These are phyloP conservation scores for Paxillus involutus DNA, from an alignment of 768 basidiomycete species.

Conservation along the genomic window DNA sequence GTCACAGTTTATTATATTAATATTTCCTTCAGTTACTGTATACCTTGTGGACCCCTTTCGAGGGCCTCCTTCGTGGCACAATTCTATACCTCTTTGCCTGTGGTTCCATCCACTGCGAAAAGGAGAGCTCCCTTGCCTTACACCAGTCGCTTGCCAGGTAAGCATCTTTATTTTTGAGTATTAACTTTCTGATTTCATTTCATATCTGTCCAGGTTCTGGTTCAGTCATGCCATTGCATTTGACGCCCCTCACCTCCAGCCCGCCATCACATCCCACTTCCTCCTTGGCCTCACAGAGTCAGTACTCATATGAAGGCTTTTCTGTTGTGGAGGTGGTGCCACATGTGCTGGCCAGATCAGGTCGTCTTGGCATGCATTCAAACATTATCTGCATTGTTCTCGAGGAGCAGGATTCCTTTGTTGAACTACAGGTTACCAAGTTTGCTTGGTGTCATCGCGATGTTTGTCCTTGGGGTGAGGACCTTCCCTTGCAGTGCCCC, in stretches of 20 bases:
- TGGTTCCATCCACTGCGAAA: neutral
- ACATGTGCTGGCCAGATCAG: neutral
- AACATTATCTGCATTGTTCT: neutral
- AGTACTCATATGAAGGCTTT: neutral
- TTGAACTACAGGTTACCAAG: neutral
- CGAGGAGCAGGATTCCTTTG: neutral
- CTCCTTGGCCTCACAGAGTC: neutral
- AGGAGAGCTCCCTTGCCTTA: too few species aligned
- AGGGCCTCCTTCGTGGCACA: neutral
- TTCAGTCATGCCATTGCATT: neutral
- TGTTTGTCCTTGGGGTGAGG: neutral
- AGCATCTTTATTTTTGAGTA: too few species aligned
- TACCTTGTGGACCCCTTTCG: neutral
- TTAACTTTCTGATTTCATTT: too few species aligned
- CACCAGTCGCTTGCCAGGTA: too few species aligned
- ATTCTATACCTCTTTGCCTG: neutral
- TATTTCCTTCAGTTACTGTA: neutral
- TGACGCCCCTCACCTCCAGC: neutral
- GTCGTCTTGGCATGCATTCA: neutral
- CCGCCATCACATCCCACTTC: neutral
- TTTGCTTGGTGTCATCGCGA: neutral
- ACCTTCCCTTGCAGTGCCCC: neutral
- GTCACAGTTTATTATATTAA: too few species aligned
- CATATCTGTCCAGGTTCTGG: neutral
- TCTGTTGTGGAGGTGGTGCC: neutral